Base-by-base conservation (phyloP, 2,329 filamentous ascomycete species). In the Tolypocladium tropicale region DNA sequence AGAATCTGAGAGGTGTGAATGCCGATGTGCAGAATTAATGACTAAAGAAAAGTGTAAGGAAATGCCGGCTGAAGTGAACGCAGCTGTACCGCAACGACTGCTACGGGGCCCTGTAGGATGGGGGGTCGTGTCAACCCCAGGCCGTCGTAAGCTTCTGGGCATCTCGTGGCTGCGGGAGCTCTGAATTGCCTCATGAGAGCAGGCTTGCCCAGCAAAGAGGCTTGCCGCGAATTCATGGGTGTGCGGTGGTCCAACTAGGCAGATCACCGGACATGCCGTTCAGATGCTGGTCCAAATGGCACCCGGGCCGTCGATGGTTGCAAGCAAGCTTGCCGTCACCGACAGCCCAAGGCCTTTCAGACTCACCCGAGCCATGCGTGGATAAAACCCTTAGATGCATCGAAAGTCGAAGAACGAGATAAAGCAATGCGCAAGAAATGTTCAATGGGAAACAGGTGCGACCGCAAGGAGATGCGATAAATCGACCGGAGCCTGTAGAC, bases 401-500 rank as follows among this genome's bases (percentile, higher is more conserved):
- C 68, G 68, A 73, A 74, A 69, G 70, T 73, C 69, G 69, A 72
- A 75, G 70, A 74, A 72, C 71, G 63, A 73, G 70, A 72, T 71
- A 72, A 66, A 72, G 66, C 67, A 68, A 65, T 68, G 69, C 64
- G 65, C 67, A 63, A 58, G 65, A 66, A 70, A 65, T 57, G 64
- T 61, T 54, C 59, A 60, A 64, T 56, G 54, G 33, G 52, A 58
- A 61, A 61, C 61, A 63, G 62, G 59, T 60, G 61, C 60, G 57
- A 57, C 62, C 62, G 55, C 54, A 56, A 61, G 55, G 55, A 61
- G 56, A 55, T 55, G 54, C 61, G 63, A 53, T 52, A 56, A 56
- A 53, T 51, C 53, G 53, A 52, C 55, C 34, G 6, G 33, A 60
- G 58, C 62, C 59, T 57, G 57, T 60, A 53, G 50, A 56, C 57